These are phyloP conservation scores for Leccinum subrobustum DNA, from an alignment of 1,284 basidiomycete species.

Conservation along the genomic window DNA sequence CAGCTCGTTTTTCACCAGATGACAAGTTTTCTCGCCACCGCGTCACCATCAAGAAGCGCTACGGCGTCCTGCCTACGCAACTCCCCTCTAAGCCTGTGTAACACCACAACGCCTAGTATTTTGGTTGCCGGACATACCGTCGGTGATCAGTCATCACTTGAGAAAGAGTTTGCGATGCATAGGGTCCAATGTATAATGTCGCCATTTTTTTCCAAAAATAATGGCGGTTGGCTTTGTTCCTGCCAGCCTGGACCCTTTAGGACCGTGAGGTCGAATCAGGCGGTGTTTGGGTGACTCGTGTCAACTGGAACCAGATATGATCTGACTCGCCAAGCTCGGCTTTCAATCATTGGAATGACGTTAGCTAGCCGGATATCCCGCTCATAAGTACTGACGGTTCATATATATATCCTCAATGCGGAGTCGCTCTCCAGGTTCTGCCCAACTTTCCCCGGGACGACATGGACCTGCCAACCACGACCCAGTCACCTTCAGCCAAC, in stretches of 20 bases:
- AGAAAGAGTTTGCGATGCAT: neutral
- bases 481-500: neutral
- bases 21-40: slow-evolving; percentile 97
- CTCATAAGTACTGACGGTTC: neutral
- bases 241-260: too few species aligned
- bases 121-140: neutral
- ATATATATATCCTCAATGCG: slow-evolving; percentile 14
- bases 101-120: too few species aligned
- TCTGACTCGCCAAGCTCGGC: neutral
- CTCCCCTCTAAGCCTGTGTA: slow-evolving; percentile 75
- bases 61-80: slow-evolving; percentile 83
- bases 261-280: neutral
- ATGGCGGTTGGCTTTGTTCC: neutral
- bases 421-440: neutral
- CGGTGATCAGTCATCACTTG: neutral
- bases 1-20: slow-evolving; percentile 94
- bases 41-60: slow-evolving; percentile 92
- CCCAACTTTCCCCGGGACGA: neutral
- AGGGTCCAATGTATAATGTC: neutral
- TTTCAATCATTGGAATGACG: neutral
- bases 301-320: neutral
- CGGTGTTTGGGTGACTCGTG: neutral
- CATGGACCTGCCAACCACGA: slow-evolving; percentile 13
- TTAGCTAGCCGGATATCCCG: neutral
- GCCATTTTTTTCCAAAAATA: neutral